Evolutionary conservation across 1,139 yeast genomes (phyloP), one percentile per base, ranked within the genome.

Genomic region (Kodamaea alishanica): DNA sequence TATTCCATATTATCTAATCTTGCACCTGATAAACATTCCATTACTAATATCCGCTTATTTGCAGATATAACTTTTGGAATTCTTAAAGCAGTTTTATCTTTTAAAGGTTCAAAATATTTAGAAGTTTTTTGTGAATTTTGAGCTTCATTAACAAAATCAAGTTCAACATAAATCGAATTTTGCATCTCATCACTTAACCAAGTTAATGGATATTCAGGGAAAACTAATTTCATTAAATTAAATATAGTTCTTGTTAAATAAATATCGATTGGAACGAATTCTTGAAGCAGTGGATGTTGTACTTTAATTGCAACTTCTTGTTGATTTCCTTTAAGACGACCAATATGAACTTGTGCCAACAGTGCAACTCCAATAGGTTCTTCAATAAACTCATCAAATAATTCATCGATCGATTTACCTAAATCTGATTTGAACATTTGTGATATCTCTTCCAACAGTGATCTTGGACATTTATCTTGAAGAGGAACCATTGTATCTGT

Each of bases 161-260:
- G 72, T 58, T 92, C 99, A 8, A 86, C 89, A 55, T 75, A 90
- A 38, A 92, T 89, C 1, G 96, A 86, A 34, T 71, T 73, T 51
- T 86, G 89, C 62, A 94, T 69, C 59, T 92, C 98, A 41, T 92
- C 97, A 15, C 96, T 88, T 22, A 92, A 70, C 98, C 98, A 92
- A 1, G 84, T 78, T 50, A 94, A 63, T 0, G 97, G 96, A 56
- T 92, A 92, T 42, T 92, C 95, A 0, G 98, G 98, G 56, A 94
- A 92, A 15, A 85, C 79, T 51, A 75, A 75, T 57, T 81, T 80
- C 72, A 92, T 80, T 46, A 84, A 65, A 27, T 71, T 69, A 58
- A 92, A 92, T 9, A 90, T 95, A 4, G 79, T 69, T 44, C 77
- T 76, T 2, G 97, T 89, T 59, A 92, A 65, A 52, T 77, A 69